Evolutionary conservation across 192 early-diverging fungal genomes (phyloP).

Genomic region (Coemansia sp.): DNA sequence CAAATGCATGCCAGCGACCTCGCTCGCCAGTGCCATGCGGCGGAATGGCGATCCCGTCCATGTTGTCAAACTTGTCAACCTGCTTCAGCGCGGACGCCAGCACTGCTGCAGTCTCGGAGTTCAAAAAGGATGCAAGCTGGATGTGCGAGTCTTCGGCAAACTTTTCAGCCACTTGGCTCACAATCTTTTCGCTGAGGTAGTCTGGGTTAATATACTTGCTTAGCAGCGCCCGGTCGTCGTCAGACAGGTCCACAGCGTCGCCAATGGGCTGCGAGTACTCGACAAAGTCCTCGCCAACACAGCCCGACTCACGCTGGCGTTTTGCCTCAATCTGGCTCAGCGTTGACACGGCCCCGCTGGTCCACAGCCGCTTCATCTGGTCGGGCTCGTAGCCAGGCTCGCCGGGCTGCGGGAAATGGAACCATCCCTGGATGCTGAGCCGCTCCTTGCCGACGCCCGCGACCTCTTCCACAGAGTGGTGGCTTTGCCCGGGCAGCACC

Average conservation of each 20-base stretch:
- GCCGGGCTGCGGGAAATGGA: slow-evolving; percentile 70
- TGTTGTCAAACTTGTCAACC: slow-evolving; percentile 55
- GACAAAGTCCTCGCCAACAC: slow-evolving; percentile 34
- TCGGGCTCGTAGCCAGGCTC: slow-evolving; percentile 61
- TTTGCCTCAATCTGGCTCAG: slow-evolving; percentile 57
- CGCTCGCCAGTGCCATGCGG: slow-evolving; percentile 61
- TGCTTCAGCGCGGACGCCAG: slow-evolving; percentile 31
- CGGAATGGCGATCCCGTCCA: slow-evolving; percentile 34
- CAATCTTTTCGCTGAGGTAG: slow-evolving; percentile 55
- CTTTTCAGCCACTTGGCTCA: slow-evolving; percentile 57
- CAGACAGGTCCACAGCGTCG: slow-evolving; percentile 31
- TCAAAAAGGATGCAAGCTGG: slow-evolving; percentile 63
- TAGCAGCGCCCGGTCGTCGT: slow-evolving; percentile 53
- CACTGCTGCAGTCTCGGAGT: slow-evolving; percentile 30
- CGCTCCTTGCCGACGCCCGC: slow-evolving; percentile 53
- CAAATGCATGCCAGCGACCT: slow-evolving; percentile 58
- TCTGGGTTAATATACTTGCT: slow-evolving; percentile 60
- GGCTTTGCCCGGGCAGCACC: slow-evolving; percentile 73
- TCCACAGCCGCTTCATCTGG: slow-evolving; percentile 48
- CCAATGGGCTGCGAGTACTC: slow-evolving; percentile 16
- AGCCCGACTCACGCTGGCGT: slow-evolving; percentile 26
- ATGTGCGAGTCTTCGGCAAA: slow-evolving; percentile 69
- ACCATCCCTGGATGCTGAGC: slow-evolving; percentile 73
- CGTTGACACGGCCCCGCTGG: slow-evolving; percentile 54
- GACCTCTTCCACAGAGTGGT: slow-evolving; percentile 80